Base-by-base conservation (phyloP, 179 eudicot genomes). In the Nepenthes alata region DNA sequence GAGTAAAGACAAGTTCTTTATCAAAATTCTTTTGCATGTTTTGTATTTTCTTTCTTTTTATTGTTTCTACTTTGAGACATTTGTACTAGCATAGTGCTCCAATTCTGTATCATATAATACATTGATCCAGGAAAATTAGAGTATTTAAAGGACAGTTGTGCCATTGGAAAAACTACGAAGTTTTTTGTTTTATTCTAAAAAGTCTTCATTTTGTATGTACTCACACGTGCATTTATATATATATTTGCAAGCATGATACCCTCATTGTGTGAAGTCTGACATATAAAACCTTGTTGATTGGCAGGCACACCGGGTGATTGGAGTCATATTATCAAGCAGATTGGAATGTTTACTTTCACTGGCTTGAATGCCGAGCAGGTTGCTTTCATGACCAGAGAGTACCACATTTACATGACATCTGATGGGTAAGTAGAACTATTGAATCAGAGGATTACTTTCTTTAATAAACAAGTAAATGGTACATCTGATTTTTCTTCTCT, bases 321-420 rank as follows among this genome's bases (percentile, higher is more conserved):
- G 83, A 79, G 83, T 68, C 80, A 79, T 71, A 79, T 79, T 39
- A 76, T 79, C 69, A 79, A 74, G 76, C 80, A 79, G 65, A 79
- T 79, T 38, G 83, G 83, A 49, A 79, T 79, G 83, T 76, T 79
- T 60, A 79, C 83, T 58, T 79, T 79, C 76, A 79, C 81, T 25
- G 83, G 83, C 67, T 66, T 79, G 69, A 79, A 76, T 58, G 72
- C 73, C 8, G 72, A 76, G 58, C 83, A 79, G 74, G 81, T 79
- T 44, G 68, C 60, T 37, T 79, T 79, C 73, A 76, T 79, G 81
- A 79, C 70, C 54, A 66, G 64, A 44, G 80, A 76, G 74, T 76
- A 79, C 72, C 83, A 79, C 65, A 68, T 79, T 66, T 79, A 76
- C 72, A 73, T 79, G 83, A 79, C 83, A 62, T 79, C 81, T 62